Evolutionary conservation across 306 rosid genomes (phyloP), one percentile per base, ranked within the genome.

Genomic region (Corylus americana): DNA sequence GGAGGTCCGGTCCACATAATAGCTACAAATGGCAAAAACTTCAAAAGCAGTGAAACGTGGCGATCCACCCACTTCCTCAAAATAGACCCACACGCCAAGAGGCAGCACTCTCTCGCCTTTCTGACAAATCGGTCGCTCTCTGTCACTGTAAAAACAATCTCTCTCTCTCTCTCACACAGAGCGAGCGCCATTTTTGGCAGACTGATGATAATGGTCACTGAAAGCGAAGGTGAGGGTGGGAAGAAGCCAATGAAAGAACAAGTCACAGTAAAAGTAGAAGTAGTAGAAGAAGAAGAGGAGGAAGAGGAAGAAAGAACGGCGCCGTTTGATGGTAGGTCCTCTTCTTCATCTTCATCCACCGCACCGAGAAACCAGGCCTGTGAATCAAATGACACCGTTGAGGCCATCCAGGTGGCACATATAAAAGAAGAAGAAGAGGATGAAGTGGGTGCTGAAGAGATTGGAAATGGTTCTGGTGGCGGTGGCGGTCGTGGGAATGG

Each of bases 341-440:
- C 76, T 39, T 81, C 85, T 44, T 70, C 81, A 3, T 76, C 84
- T 39, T 71, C 82, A 0, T 76, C 73, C 25, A 17, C 70, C 20
- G 73, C 58, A 48, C 50, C 14, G 14, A 54, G 51, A 10, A 5
- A 1, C 7, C 31, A 17, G 4, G 72, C 11, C 48, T 22, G 4
- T 7, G 27, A 0, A 31, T 20, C n/a, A 67, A 67, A 67, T 8
- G 50, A 67, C 4, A 67, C 51, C 49, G 29, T 37, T 20, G 82
- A 62, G 7, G 80, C 39, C 12, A 37, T 13, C 14, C 66, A 18
- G 25, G 72, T 50, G 42, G 79, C 67, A 57, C 71, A 45, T 3
- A 45, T 91, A 2, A 90, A 93, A 83, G 84, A 89, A 31, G 97
- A 89, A 49, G 79, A 7, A 3, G 84, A 73, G 11, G 55, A 57